These are phyloP conservation scores for Pseudonitzschia delicatissima DNA, from an alignment of 108 stramenopile species.

Conservation along the genomic window DNA sequence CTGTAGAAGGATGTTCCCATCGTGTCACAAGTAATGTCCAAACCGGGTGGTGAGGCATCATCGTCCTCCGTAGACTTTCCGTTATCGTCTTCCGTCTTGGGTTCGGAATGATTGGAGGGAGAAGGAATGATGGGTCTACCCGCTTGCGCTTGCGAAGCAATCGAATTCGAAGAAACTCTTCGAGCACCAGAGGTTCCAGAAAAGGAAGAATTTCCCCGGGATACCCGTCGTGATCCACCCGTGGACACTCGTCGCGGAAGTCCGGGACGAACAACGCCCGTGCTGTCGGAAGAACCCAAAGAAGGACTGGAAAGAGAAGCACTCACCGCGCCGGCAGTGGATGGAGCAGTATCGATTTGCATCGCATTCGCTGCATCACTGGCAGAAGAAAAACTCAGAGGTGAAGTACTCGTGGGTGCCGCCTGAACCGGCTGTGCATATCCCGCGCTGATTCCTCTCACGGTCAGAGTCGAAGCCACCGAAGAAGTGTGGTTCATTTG, in stretches of 20 bases:
- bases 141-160: neutral
- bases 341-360: neutral
- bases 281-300: neutral
- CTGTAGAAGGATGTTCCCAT: conserved; percentile 19
- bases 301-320: neutral
- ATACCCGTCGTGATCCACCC: conserved; percentile 2
- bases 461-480: neutral
- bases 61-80: conserved; percentile 21
- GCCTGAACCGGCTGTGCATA: neutral
- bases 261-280: neutral
- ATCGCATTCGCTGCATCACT: neutral
- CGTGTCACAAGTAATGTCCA: conserved; percentile 50
- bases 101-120: conserved; percentile 33
- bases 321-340: neutral
- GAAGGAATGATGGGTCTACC: conserved; percentile 36
- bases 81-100: conserved; percentile 8
- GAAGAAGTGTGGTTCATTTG: conserved; percentile 2
- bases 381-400: neutral
- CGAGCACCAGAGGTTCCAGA: neutral
- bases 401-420: neutral
- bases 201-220: conserved; percentile 1
- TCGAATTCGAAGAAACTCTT: conserved; percentile 12
- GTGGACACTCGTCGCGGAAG: conserved; percentile 2
- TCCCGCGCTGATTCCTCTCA: neutral
- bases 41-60: conserved; percentile 42